phyloP scores from a whole-genome alignment of 345 rosid species.

The Bruguiera parviflora region DNA sequence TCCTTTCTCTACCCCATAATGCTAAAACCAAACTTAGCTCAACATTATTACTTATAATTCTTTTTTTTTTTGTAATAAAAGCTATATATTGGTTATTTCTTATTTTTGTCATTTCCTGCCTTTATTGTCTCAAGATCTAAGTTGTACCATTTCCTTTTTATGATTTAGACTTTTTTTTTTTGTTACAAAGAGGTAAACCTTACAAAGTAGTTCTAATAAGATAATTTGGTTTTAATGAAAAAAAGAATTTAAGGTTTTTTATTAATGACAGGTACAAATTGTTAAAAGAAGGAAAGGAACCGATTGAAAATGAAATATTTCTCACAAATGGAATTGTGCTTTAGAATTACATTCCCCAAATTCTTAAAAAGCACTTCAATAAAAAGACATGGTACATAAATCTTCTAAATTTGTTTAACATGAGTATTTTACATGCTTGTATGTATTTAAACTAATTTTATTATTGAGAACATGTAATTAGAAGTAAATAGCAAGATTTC shows the following conservation, averaged over 20 bases:
- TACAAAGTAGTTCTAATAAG: not conserved
- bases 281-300: conserved; percentile 59
- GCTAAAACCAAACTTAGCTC: too few species aligned
- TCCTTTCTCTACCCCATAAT: too few species aligned
- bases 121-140: too few species aligned
- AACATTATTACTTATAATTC: too few species aligned
- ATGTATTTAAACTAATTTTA: not conserved
- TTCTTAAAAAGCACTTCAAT: conserved; percentile 53
- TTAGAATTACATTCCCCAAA: conserved; percentile 64
- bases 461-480: conserved; percentile 17
- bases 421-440: conserved; percentile 31
- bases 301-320: conserved; percentile 60
- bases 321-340: conserved; percentile 62
- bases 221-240: conserved; percentile 46
- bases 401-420: conserved; percentile 55
- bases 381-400: conserved; percentile 54
- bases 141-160: too few species aligned
- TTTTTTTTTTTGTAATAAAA: too few species aligned
- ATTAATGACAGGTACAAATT: conserved; percentile 75
- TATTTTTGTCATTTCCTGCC: too few species aligned
- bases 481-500: conserved; percentile 13
- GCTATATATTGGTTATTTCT: too few species aligned
- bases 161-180: too few species aligned
- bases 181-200: too few species aligned
- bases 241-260: conserved; percentile 83